phyloP scores from a whole-genome alignment of 257 asterid species.

The Leonotis leonurus region DNA sequence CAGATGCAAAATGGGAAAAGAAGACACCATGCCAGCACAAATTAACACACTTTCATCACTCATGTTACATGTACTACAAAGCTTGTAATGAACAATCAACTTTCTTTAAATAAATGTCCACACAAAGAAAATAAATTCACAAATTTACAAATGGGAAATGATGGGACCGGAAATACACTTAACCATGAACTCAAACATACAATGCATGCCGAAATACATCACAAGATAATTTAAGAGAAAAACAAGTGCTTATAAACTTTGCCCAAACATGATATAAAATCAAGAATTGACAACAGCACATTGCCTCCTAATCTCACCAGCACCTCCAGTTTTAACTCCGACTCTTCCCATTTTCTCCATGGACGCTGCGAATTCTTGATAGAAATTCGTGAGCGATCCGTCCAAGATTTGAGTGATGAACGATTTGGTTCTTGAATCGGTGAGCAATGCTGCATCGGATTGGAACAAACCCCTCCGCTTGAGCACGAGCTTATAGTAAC shows the following conservation, averaged over 20 bases:
- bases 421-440: constrained; percentile 32
- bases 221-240: not conserved
- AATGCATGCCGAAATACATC: not conserved
- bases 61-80: too few species aligned
- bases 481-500: constrained; percentile 48
- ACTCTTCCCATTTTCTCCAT: constrained; percentile 72
- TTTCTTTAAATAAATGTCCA: not conserved
- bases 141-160: not conserved
- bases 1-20: not conserved
- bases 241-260: not conserved
- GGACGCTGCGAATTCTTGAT: constrained; percentile 37
- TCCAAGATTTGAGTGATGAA: constrained; percentile 23
- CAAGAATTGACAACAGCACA: constrained; percentile 60
- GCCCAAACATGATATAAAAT: not conserved
- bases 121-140: not conserved
- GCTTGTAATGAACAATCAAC: not conserved
- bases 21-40: too few species aligned
- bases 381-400: constrained; percentile 34
- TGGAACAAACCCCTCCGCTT: constrained; percentile 58
- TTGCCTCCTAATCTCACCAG: constrained; percentile 50
- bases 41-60: too few species aligned
- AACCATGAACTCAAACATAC: not conserved
- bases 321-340: constrained; percentile 46
- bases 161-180: not conserved
- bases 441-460: constrained; percentile 51